A percentile compares a stretch with the other conserved stretches of the same genome.
Conservation (phyloP, 2,329 filamentous ascomycete species). For the Ophiocordyceps camponoti-floridani region DNA sequence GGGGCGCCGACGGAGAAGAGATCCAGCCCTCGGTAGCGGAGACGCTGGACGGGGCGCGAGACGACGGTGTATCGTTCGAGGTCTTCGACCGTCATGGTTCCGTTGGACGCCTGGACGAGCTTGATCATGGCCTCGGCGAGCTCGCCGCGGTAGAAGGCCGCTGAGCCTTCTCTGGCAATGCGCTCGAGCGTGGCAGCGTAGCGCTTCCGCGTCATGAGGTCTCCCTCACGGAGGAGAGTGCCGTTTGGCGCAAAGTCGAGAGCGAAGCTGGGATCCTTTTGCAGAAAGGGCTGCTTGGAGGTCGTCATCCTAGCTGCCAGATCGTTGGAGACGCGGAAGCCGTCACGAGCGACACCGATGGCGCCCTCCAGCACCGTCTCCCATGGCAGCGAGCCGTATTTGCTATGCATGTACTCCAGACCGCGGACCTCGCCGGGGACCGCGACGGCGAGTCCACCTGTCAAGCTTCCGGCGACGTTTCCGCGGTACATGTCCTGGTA, state of each 20-base stretch:
- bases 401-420: constrained; percentile 57
- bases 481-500: constrained; percentile 71
- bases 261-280: constrained; percentile 63
- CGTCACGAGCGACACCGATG: constrained; percentile 52
- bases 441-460: constrained; percentile 53
- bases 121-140: constrained; percentile 59
- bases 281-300: constrained; percentile 40
- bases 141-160: constrained; percentile 56
- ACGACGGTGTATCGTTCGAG: constrained; percentile 54
- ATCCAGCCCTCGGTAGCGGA: constrained; percentile 51
- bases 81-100: constrained; percentile 74
- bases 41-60: constrained; percentile 43
- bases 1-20: constrained; percentile 57
- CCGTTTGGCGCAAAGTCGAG: constrained; percentile 76
- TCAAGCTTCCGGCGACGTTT: constrained; percentile 47
- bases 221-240: constrained; percentile 49
- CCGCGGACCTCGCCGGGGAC: constrained; percentile 64
- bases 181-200: constrained; percentile 45
- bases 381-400: constrained; percentile 50
- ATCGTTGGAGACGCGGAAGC: constrained; percentile 58
- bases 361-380: constrained; percentile 55
- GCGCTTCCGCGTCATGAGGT: constrained; percentile 62
- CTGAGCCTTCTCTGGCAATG: constrained; percentile 55
- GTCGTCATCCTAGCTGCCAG: constrained; percentile 46
- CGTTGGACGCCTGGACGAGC: constrained; percentile 48